A percentile compares a stretch with the other conserved stretches of the same genome.
Evolutionary conservation across 179 eudicot genomes (phyloP).

Genomic region (Heliamphora ciliata): DNA sequence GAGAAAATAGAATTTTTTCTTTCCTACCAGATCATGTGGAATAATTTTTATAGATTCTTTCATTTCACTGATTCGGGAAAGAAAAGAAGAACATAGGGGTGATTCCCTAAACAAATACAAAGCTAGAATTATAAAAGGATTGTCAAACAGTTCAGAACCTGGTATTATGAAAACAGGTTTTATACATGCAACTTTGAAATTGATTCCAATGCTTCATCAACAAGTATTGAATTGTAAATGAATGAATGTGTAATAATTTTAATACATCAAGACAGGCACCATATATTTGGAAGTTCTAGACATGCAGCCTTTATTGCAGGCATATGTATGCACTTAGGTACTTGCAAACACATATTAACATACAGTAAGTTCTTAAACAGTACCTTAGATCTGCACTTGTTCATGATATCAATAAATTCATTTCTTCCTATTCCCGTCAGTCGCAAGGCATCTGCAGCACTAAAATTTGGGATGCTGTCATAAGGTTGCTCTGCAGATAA

Average conservation of each 20-base stretch:
- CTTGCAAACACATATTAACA: background rate
- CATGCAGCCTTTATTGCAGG: too few relatives aligned
- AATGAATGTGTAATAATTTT: background rate
- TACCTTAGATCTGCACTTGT: slow-evolving; percentile 99
- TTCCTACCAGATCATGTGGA: too few relatives aligned
- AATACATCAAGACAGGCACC: background rate
- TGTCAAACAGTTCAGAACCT: background rate
- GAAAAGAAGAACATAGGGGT: background rate
- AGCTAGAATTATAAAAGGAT: background rate
- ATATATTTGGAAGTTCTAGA: background rate
- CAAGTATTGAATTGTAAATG: background rate
- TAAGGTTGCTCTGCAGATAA: slow-evolving; percentile 87
- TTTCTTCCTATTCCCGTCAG: slow-evolving; percentile 94
- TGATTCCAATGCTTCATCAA: background rate
- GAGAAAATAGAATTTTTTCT: too few relatives aligned
- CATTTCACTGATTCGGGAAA: too few relatives aligned
- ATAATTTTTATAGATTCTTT: too few relatives aligned
- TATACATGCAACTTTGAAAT: background rate
- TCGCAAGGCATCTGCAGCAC: slow-evolving; percentile 97
- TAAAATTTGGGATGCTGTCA: slow-evolving; percentile 95
- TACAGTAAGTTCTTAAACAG: slow-evolving; percentile 12
- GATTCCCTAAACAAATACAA: background rate
- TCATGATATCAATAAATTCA: slow-evolving; percentile 98
- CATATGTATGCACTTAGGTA: background rate
- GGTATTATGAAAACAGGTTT: background rate